These are phyloP conservation scores for Leucosporidium creatinivorum DNA, from an alignment of 768 basidiomycete genomes.

Conservation along the genomic window DNA sequence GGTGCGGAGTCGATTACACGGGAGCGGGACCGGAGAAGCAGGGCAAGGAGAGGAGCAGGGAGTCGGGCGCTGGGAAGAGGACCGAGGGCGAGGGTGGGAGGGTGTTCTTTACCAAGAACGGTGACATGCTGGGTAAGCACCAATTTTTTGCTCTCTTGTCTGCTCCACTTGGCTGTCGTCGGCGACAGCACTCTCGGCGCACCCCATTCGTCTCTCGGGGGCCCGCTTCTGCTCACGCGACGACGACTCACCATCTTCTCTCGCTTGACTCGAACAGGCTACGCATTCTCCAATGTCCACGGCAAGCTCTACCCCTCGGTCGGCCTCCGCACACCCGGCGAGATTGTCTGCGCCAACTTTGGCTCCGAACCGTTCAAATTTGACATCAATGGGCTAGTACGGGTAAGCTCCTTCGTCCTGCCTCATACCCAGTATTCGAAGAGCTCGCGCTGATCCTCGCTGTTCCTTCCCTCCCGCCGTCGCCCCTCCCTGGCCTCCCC, in stretches of 20 bases:
- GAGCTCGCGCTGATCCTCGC: too few species aligned
- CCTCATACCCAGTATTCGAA: too few species aligned
- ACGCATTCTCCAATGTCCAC: slow-evolving; percentile 43
- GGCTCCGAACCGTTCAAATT: slow-evolving; percentile 76
- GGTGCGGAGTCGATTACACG: slow-evolving; percentile 82
- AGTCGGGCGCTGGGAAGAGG: slow-evolving; percentile 9
- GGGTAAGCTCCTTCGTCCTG: too few species aligned
- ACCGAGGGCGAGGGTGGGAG: slow-evolving; percentile 43
- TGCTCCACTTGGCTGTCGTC: too few species aligned
- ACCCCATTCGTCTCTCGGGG: not conserved
- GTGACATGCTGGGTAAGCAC: slow-evolving; percentile 45
- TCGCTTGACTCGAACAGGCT: too few species aligned
- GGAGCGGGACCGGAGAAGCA: slow-evolving; percentile 1
- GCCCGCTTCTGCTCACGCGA: not conserved
- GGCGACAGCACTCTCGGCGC: not conserved
- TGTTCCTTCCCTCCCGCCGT: not conserved
- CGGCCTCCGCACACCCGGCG: slow-evolving; percentile 71
- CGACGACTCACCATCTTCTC: not conserved
- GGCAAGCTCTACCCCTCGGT: slow-evolving; percentile 75
- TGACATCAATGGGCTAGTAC: slow-evolving; percentile 81
- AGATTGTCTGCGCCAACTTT: slow-evolving; percentile 78
- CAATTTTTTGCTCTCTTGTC: too few species aligned
- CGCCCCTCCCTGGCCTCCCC: too few species aligned
- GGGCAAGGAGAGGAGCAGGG: slow-evolving; percentile 2
- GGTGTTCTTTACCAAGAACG: slow-evolving; percentile 88